A percentile compares a stretch with the other conserved stretches of the same genome.
Conservation (phyloP, 345 rosid genomes). For the Excoecaria cochinchinensis region DNA sequence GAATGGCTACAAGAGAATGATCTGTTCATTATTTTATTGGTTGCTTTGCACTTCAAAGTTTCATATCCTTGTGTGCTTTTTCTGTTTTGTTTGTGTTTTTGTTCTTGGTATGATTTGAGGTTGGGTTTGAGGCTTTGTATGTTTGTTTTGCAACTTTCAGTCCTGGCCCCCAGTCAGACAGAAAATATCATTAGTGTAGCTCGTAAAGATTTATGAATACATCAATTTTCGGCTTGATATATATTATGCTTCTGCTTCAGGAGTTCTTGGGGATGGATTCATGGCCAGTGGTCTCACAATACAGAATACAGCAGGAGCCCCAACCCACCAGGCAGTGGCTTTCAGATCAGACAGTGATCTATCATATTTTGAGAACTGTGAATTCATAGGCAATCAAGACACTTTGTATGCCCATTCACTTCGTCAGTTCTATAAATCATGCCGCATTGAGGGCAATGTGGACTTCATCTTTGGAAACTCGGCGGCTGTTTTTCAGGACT, state of each 20-base stretch:
- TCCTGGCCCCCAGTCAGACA: too few relatives aligned
- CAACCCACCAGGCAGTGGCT: slow-evolving; percentile 89
- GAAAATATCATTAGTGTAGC: too few relatives aligned
- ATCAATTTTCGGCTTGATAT: neutral
- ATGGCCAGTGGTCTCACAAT: slow-evolving; percentile 85
- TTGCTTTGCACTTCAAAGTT: too few relatives aligned
- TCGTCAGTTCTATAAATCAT: slow-evolving; percentile 79
- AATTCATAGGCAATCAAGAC: slow-evolving; percentile 88
- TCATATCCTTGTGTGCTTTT: too few relatives aligned
- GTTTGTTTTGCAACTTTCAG: too few relatives aligned
- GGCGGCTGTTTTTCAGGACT: slow-evolving; percentile 75
- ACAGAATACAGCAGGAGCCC: slow-evolving; percentile 79
- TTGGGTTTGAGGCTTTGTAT: too few relatives aligned
- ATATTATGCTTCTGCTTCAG: slow-evolving; percentile 31
- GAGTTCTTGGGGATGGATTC: slow-evolving; percentile 88
- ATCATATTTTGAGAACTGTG: slow-evolving; percentile 71
- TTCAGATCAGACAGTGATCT: slow-evolving; percentile 84
- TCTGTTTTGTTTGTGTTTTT: too few relatives aligned
- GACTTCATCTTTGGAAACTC: slow-evolving; percentile 94
- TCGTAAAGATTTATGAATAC: too few relatives aligned
- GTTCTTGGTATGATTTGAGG: too few relatives aligned
- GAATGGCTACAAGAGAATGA: too few relatives aligned
- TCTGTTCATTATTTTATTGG: too few relatives aligned
- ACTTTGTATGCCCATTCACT: slow-evolving; percentile 81
- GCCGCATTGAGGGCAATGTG: slow-evolving; percentile 81